Conservation (phyloP, 1,284 basidiomycete genomes). For the Ustilago crameri region DNA sequence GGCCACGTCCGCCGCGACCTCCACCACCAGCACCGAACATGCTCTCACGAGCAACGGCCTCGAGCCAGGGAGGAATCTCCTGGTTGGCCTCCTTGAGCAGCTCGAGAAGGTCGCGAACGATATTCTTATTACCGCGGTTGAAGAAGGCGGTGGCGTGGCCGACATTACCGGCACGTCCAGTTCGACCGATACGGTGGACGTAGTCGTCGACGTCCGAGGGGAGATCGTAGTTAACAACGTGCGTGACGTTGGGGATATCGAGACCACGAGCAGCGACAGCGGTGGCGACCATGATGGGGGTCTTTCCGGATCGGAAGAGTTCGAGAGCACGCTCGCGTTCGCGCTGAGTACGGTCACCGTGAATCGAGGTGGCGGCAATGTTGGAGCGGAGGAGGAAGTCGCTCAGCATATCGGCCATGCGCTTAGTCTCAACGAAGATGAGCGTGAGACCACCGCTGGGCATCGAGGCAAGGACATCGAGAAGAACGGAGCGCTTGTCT, state of each 20-base stretch:
- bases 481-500: conserved; percentile 95
- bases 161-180: conserved; percentile 98
- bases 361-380: conserved; percentile 91
- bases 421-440: conserved; percentile 99
- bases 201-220: conserved; percentile 92
- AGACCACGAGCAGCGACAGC: conserved; percentile 98
- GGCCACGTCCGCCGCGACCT: conserved; percentile 74
- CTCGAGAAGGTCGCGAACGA: conserved; percentile 89
- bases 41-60: conserved; percentile 84
- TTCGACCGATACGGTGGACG: conserved; percentile 78
- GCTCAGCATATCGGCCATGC: conserved; percentile 98
- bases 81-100: conserved; percentile 96
- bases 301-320: conserved; percentile 93
- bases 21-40: conserved; percentile 75
- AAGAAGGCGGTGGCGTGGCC: conserved; percentile 80
- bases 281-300: conserved; percentile 96
- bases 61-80: conserved; percentile 91
- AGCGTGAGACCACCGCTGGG: conserved; percentile 81
- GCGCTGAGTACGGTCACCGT: conserved; percentile 96
- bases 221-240: conserved; percentile 98
- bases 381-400: conserved; percentile 90
- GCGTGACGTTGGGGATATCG: conserved; percentile 99
- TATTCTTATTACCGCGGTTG: conserved; percentile 73
- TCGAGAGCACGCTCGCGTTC: conserved; percentile 95
- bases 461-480: conserved; percentile 90